Conservation (phyloP, 139 green algal genomes). For the Picochlorum sp. region DNA sequence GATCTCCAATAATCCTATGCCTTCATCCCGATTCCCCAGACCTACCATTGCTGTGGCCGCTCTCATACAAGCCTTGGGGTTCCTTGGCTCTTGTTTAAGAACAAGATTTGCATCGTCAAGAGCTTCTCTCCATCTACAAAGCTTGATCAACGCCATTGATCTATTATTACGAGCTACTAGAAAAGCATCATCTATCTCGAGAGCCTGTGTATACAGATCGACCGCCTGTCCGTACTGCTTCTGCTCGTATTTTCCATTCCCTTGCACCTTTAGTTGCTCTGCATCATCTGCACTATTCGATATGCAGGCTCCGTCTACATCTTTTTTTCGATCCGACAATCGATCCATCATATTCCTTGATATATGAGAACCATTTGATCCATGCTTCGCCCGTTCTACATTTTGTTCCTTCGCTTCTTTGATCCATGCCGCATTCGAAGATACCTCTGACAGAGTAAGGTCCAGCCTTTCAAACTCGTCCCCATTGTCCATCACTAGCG, state of each 20-base stretch:
- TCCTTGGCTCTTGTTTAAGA: constrained; percentile 33
- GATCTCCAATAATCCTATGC: too few species aligned
- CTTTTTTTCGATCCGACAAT: too few species aligned
- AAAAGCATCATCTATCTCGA: constrained; percentile 34
- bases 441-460: constrained; percentile 50
- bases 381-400: too few species aligned
- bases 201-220: constrained; percentile 22
- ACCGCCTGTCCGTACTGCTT: constrained; percentile 44
- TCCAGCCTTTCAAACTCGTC: constrained; percentile 67
- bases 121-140: constrained; percentile 36
- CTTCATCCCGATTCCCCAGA: too few species aligned
- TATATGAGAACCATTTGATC: too few species aligned
- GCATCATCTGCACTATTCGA: neutral
- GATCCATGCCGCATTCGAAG: constrained; percentile 50
- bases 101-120: constrained; percentile 40
- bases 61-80: constrained; percentile 69
- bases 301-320: neutral
- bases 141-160: constrained; percentile 53
- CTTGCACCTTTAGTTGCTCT: neutral
- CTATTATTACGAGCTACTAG: constrained; percentile 61
- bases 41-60: constrained; percentile 39
- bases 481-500: constrained; percentile 68
- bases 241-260: constrained; percentile 59
- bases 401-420: constrained; percentile 28
- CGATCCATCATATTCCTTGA: too few species aligned